Base-by-base conservation (phyloP, 192 early-diverging fungal species). In the Podila horticola region DNA sequence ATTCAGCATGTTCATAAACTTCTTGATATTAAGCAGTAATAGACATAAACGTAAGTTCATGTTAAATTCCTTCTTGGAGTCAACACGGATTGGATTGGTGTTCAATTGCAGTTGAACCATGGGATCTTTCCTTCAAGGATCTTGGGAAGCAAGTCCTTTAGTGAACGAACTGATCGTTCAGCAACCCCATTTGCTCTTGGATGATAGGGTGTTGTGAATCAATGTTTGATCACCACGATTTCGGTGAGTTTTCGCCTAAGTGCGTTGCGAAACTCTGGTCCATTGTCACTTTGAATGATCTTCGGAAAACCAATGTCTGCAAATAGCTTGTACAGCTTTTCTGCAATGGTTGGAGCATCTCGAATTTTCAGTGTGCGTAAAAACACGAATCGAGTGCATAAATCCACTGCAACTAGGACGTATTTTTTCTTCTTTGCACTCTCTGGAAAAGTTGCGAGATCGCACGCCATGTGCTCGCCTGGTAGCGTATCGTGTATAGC, bases 141-240 rank as follows among this genome's bases (percentile, higher is more conserved):
- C 73, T 86, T 85, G 0, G 45, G 12, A 34, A 87, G 28, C 6
- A 68, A 22, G 19, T 59, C n/a, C 41, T 64, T 67, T 11, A 62
- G 49, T 10, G 61, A 73, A 2, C 66, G n/a, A 24, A 86, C 79
- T 11, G 24, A 28, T 10, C 82, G 15, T 79, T 89, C 85, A n/a
- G 84, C 86, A n/a, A 64, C 64, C 2, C 85, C 85, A 64, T 89
- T 89, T 12, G 64, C 83, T 58, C 81, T 36, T 31, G 85, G 85
- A 48, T 86, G 77, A 68, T 85, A 85, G 2, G 74, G 72, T n/a
- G 85, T 83, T 20, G 66, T 66, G 1, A 81, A 60, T n/a, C 84
- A 49, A 62, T 86, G 83, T 1, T 84, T 68, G 34, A 84, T 70
- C 6, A 45, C 58, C 5, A 71, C 17, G 9, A 26, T 24, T 45